These are phyloP conservation scores for Chrysochromulina tobinii DNA, from an alignment of 78 protist species.

Conservation along the genomic window DNA sequence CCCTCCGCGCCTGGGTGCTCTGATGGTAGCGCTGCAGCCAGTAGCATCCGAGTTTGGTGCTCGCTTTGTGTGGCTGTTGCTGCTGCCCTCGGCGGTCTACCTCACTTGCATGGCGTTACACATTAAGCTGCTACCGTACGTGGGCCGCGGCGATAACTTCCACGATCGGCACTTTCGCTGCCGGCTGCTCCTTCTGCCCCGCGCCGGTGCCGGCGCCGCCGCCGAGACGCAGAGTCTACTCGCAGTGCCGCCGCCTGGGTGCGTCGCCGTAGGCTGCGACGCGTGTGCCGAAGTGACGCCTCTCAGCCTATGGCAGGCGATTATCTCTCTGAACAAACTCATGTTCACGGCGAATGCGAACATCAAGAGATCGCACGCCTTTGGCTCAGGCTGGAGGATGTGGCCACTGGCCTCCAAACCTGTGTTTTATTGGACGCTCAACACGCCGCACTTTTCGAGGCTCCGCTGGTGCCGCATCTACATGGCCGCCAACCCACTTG, in stretches of 20 bases:
- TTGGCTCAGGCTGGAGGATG: neutral
- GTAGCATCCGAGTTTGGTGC: neutral
- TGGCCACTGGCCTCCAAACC: neutral
- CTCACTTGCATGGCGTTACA: constrained; percentile 15
- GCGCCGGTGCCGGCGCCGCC: neutral
- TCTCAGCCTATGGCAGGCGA: neutral
- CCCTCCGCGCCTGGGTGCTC: too few species aligned
- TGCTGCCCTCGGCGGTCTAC: constrained; percentile 37
- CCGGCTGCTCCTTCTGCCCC: neutral
- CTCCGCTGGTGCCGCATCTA: too few species aligned
- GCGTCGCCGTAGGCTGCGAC: neutral
- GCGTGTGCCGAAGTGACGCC: neutral
- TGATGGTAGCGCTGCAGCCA: too few species aligned
- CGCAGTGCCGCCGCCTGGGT: neutral
- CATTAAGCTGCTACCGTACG: constrained; percentile 4
- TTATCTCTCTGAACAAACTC: neutral
- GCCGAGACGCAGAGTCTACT: neutral
- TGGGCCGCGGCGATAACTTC: constrained; percentile 54
- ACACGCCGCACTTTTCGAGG: too few species aligned
- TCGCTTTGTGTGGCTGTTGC: constrained; percentile 17
- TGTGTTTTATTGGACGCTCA: neutral
- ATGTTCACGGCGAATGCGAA: neutral
- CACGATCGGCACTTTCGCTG: constrained; percentile 21
- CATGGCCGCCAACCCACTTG: too few species aligned
- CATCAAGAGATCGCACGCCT: neutral